Base-by-base conservation (phyloP, 1,284 basidiomycete genomes). In the Sutorius eximius region DNA sequence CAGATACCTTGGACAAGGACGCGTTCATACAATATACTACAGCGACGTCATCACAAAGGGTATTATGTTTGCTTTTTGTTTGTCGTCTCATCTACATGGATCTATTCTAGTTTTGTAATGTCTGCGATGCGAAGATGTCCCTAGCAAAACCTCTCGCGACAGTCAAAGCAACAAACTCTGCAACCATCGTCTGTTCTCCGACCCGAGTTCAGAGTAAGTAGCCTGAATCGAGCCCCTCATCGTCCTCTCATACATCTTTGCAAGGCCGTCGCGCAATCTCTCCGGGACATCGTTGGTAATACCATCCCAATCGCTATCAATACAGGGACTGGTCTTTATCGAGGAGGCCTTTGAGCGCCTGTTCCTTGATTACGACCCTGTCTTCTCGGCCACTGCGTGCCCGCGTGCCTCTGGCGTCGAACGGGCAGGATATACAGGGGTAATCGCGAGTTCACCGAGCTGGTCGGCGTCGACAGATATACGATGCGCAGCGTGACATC, bases 341-440 rank as follows among this genome's bases (percentile, higher is more conserved):
- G 95, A 97, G 73, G 96, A 98, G 75, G 95, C 93, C 0, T 98
- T 98, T 66, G 96, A 99, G 70, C 87, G 96, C 1, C 79, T 98
- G 55, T 79, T 99, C 56, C 83, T 99, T 18, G 95, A 98, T 68
- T 98, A 98, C 69, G 95, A 98, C 68, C 87, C 95, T 36, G 92
- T 96, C 0, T 95, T 98, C 71, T 91, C 90, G 12, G 91, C 91
- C 0, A 96, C 97, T 86, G 93, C 42, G 93, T 98, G 10, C 97
- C 96, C 0, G 94, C 94, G 0, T 99, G 96, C 64, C 81, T 99
- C 7, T 99, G 96, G 96, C 80, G 95, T 30, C 78, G 96, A 45
- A 98, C 96, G 2, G 97, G 97, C 27, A 95, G 99, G 75, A 98
- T 99, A 57, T 98, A 98, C 80, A 98, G 95, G 74, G 96, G 87